Evolutionary conservation across 495 filamentous ascomycete genomes (phyloP), one percentile per base, ranked within the genome.

Genomic region (Penicillium longicatenatum): DNA sequence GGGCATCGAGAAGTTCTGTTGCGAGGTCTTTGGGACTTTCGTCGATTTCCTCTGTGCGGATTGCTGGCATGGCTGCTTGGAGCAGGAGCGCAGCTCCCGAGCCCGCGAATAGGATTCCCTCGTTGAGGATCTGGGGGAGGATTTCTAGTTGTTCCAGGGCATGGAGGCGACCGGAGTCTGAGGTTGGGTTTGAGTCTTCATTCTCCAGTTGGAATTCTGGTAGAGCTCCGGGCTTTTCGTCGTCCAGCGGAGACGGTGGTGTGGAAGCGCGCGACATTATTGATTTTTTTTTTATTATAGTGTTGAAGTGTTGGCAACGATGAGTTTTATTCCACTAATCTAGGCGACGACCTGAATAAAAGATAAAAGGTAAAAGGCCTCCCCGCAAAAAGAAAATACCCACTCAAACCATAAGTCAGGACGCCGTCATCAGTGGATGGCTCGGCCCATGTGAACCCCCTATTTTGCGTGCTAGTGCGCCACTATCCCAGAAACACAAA

Each of bases 61-160:
- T 72, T 9, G 63, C 72, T 16, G 71, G 75, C 12, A 70, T 54
- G 2, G 75, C 74, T 26, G 75, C 75, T 61, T 78, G 75, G 2
- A 78, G 64, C 2, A 78, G 68, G 9, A 78, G 62, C 8, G 74
- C 67, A 6, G 73, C 69, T 8, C 74, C 74, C 0, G 70, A 67
- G 7, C 72, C 75, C 0, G 74, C 68, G 54, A 78, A 73, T 29
- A 75, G 54, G 41, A 76, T 73, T 1, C 75, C 75, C 48, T 78
- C 75, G 53, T 68, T 67, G 0, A 78, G 69, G 29, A 78, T 78
- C 21, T 72, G 70, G 17, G 75, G 75, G 9, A 75, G 64, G 48
- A 75, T 69, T 43, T 75, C 66, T 33, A 74, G 64, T 22, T 69
- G 61, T 11, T 75, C 72, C 22, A 76, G 71, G 45, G 64, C 61